These are phyloP conservation scores for Acanthamoeba quina DNA, from an alignment of 208 protist genomes.

Conservation along the genomic window DNA sequence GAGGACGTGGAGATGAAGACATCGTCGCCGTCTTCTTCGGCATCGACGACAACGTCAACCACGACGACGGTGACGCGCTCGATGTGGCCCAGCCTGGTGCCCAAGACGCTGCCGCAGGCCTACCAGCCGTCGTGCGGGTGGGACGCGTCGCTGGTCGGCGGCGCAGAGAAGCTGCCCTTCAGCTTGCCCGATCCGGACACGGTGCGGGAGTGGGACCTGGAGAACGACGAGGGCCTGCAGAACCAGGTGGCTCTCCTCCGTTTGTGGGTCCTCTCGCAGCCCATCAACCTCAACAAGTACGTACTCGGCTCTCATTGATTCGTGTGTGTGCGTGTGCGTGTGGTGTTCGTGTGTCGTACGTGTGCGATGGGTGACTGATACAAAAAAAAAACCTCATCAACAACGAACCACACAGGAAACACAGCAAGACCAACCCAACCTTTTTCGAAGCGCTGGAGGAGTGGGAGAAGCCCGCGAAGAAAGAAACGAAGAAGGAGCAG, in stretches of 20 bases:
- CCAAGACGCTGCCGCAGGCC: neutral
- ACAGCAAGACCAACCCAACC: constrained; percentile 5
- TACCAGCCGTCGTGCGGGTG: constrained; percentile 32
- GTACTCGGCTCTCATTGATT: neutral
- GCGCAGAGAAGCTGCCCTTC: neutral
- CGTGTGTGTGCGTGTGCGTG: too few species aligned
- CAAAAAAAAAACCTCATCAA: neutral
- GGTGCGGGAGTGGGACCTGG: neutral
- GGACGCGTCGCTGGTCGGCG: neutral
- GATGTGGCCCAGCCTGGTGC: constrained; percentile 13
- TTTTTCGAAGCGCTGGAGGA: neutral
- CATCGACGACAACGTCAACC: neutral
- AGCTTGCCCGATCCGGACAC: neutral
- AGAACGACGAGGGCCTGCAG: neutral
- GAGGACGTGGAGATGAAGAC: neutral
- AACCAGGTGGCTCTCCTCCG: constrained; percentile 25
- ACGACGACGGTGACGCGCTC: neutral
- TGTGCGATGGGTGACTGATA: too few species aligned
- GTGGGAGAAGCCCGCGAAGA: neutral
- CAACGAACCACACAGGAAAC: neutral
- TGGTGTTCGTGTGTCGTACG: neutral
- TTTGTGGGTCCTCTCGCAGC: constrained; percentile 37
- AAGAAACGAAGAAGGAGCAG: neutral
- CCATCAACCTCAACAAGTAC: constrained; percentile 22
- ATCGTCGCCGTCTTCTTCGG: neutral